phyloP scores from a whole-genome alignment of 2,329 filamentous ascomycete species.

The Pseudocercospora pini-densiflorae region DNA sequence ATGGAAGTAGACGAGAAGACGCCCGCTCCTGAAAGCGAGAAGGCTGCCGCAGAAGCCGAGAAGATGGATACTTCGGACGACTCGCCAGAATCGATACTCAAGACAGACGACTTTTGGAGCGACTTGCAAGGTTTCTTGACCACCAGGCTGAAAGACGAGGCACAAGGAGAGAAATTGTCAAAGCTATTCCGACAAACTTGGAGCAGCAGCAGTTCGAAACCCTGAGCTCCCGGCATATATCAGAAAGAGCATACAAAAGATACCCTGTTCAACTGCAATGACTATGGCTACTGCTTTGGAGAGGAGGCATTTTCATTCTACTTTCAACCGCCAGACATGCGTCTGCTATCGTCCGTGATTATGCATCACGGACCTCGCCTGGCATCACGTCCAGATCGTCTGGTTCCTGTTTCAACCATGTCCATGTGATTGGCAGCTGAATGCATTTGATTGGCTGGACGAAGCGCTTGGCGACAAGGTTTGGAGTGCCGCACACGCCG shows the following conservation, averaged over 20 bases:
- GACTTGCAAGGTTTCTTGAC: constrained; percentile 82
- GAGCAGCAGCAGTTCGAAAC: constrained; percentile 10
- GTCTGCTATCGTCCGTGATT: neutral
- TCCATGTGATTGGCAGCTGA: neutral
- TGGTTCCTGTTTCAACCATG: constrained; percentile 8
- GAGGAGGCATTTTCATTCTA: neutral
- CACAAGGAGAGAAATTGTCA: constrained; percentile 66
- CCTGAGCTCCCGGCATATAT: neutral
- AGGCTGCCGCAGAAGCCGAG: constrained; percentile 48
- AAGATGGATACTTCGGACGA: constrained; percentile 58
- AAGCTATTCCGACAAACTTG: constrained; percentile 58
- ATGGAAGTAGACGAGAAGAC: constrained; percentile 40
- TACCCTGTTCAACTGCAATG: neutral
- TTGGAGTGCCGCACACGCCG: neutral
- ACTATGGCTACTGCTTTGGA: neutral
- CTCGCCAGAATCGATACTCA: constrained; percentile 58
- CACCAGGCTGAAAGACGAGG: constrained; percentile 75
- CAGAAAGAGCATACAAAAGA: neutral
- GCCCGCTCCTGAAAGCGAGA: constrained; percentile 37
- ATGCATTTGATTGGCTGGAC: constrained; percentile 8
- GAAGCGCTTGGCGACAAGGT: constrained; percentile 18
- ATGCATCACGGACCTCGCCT: constrained; percentile 6
- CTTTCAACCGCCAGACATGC: too few species aligned
- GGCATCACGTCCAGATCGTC: constrained; percentile 5
- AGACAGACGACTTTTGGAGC: constrained; percentile 79